These are phyloP conservation scores for Pythium dissotocum DNA, from an alignment of 352 stramenopile genomes.

Conservation along the genomic window DNA sequence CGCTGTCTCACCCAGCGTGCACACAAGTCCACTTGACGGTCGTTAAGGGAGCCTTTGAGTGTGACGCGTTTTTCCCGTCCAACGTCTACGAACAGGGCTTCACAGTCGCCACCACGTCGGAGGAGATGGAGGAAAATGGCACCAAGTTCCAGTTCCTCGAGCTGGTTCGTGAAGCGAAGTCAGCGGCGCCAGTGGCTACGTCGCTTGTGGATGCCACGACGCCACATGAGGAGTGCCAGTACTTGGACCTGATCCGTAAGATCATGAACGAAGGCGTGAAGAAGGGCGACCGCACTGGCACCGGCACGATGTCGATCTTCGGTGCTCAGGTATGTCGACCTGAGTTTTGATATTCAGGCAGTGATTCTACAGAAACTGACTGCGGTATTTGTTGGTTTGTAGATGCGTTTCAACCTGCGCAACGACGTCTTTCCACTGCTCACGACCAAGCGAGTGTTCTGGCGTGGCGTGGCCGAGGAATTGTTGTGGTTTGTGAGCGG, in stretches of 20 bases:
- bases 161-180: slow-evolving; percentile 37
- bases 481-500: slow-evolving; percentile 99
- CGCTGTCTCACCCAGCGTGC: slow-evolving; percentile 84
- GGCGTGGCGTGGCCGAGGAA: slow-evolving; percentile 98
- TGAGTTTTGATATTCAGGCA: background rate
- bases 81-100: slow-evolving; percentile 66
- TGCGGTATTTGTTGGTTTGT: slow-evolving; percentile 11
- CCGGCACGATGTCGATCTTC: slow-evolving; percentile 98
- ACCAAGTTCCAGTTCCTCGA: slow-evolving; percentile 81
- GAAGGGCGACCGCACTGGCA: slow-evolving; percentile 97
- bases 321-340: slow-evolving; percentile 77
- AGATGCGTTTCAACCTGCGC: slow-evolving; percentile 94
- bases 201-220: slow-evolving; percentile 16
- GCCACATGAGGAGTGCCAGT: slow-evolving; percentile 44
- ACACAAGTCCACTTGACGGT: slow-evolving; percentile 90
- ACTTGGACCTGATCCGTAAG: slow-evolving; percentile 93
- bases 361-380: background rate
- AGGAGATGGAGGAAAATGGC: slow-evolving; percentile 75
- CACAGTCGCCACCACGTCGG: slow-evolving; percentile 40
- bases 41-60: slow-evolving; percentile 88
- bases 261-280: slow-evolving; percentile 94
- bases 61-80: slow-evolving; percentile 92
- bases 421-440: slow-evolving; percentile 96
- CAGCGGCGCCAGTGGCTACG: slow-evolving; percentile 15
- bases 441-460: slow-evolving; percentile 99